Evolutionary conservation across 192 early-diverging fungal genomes (phyloP), one percentile per base, ranked within the genome.

Genomic region (Backusella tarrabulga): DNA sequence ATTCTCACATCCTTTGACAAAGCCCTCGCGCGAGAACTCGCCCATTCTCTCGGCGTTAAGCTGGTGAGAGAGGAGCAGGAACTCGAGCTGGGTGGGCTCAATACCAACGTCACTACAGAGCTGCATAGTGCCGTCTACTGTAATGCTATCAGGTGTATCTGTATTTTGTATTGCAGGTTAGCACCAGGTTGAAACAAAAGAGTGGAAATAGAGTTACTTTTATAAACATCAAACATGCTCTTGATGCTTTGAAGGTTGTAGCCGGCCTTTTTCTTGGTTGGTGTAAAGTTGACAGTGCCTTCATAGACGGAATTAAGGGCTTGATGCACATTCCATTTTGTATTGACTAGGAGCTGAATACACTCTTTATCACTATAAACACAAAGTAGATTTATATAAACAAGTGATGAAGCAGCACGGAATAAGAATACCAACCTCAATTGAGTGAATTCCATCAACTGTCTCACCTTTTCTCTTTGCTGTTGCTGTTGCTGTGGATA

Each of bases 81-180:
- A 90, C 34, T 92, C 93, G 41, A 91, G 85, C 60, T 94, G 89
- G 23, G 87, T 87, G 12, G 94, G 94, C 70, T 92, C 93, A 50
- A 96, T 88, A 19, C 84, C 86, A 56, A 96, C 82, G 76, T 92
- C 93, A 29, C 81, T 76, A 74, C 91, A 93, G 23, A 92, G 87
- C 71, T 87, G 77, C 70, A 92, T 88, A 23, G 88, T 92, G 21
- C 94, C 95, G 21, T 96, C 94, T 23, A 93, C 83, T 34, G 85
- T 72, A 76, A 96, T 95, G 9, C 83, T 75, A 81, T 92, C 85
- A 60, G 88, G 83, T 17, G 67, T 60, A 34, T 92, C 90, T 23
- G 84, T 75, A 75, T 91, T 89, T 38, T 38, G 36, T 38, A 40
- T 11, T 40, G 38, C 8, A 40, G 38, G 38, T 40, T 40, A 40